Conservation (phyloP, 371 early-diverging fungal genomes). For the Syncephalastrum monosporum region DNA sequence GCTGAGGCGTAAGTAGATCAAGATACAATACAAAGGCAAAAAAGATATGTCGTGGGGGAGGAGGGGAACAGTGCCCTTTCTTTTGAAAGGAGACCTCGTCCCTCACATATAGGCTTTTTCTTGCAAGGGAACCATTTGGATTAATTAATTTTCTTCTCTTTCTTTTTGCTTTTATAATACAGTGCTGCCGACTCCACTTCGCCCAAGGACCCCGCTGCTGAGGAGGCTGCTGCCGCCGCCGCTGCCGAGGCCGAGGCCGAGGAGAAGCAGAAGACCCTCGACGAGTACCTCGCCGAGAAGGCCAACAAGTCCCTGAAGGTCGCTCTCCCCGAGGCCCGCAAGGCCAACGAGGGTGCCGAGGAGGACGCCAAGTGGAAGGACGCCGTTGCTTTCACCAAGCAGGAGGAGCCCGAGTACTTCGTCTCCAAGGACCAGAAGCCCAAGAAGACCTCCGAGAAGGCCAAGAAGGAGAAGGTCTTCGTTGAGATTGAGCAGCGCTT, state of each 20-base stretch:
- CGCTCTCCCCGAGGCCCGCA: constrained; percentile 62
- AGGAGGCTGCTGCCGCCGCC: constrained; percentile 35
- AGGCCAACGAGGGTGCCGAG: constrained; percentile 74
- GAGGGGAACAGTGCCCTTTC: too few species aligned
- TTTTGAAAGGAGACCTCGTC: too few species aligned
- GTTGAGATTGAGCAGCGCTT: constrained; percentile 53
- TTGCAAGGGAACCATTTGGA: constrained; percentile 1
- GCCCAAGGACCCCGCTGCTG: constrained; percentile 43
- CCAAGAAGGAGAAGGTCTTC: constrained; percentile 57
- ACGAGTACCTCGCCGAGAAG: constrained; percentile 76
- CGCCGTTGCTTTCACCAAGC: constrained; percentile 67
- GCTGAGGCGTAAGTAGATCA: constrained; percentile 38
- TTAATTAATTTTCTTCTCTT: neutral
- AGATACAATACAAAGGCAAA: neutral
- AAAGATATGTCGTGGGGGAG: neutral
- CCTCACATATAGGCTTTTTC: neutral
- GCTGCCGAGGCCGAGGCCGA: constrained; percentile 57
- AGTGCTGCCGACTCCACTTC: constrained; percentile 33
- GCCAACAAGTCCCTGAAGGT: constrained; percentile 68
- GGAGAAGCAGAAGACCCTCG: constrained; percentile 73
- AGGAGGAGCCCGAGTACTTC: constrained; percentile 63
- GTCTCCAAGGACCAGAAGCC: constrained; percentile 58
- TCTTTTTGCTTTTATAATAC: neutral
- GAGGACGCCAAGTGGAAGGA: constrained; percentile 81
- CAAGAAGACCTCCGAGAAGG: constrained; percentile 50